A percentile compares a stretch with the other conserved stretches of the same genome.
Conservation (phyloP, 306 rosid species). For the Quillaja saponaria region DNA sequence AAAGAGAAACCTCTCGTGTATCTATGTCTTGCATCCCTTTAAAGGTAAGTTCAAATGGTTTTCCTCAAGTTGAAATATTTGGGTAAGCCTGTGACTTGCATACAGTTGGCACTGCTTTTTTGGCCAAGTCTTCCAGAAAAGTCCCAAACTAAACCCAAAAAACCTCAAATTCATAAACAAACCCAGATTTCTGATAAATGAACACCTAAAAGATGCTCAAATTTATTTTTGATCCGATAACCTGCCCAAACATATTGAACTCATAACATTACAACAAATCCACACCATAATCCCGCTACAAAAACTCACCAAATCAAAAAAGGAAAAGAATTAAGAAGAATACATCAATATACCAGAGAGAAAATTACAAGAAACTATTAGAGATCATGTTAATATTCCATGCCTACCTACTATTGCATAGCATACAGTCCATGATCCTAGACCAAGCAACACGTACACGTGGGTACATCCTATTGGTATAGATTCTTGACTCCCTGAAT, state of each 20-base stretch:
- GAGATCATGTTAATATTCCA: conserved; percentile 11
- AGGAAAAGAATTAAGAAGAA: neutral
- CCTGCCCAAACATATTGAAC: neutral
- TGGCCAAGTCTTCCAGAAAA: neutral
- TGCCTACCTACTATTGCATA: conserved; percentile 65
- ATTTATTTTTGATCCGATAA: neutral
- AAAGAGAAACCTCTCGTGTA: no score
- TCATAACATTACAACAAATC: neutral
- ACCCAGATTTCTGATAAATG: conserved; percentile 2
- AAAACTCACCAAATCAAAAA: neutral
- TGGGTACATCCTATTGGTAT: conserved; percentile 56
- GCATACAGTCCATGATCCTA: conserved; percentile 60
- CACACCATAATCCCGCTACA: conserved; percentile 24
- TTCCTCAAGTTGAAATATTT: neutral
- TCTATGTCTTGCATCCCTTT: neutral
- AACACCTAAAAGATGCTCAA: neutral
- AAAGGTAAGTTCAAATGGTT: neutral
- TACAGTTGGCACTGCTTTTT: conserved; percentile 2
- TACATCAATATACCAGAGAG: neutral
- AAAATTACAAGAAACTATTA: neutral
- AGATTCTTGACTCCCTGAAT: conserved; percentile 47
- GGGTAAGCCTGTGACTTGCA: neutral
- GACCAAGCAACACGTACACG: conserved; percentile 64
- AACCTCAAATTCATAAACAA: neutral
- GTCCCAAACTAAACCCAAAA: no score